Percentiles rank a stretch among this genome's conserved stretches.
These are phyloP conservation scores for Dothistroma pini DNA, from an alignment of 2,329 filamentous ascomycete species.

Conservation along the genomic window DNA sequence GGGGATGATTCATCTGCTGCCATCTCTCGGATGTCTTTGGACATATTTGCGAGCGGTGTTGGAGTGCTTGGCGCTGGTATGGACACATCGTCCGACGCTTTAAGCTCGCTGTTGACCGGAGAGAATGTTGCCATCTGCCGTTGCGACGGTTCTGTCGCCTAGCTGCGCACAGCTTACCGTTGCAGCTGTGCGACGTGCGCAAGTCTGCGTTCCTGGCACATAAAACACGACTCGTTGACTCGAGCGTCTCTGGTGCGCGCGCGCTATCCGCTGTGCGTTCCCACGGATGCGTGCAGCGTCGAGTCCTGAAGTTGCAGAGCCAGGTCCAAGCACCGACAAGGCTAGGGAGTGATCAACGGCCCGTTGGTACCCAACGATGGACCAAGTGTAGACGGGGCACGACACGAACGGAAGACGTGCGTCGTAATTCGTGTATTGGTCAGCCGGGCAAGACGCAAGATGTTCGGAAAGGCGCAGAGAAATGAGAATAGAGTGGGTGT, in stretches of 20 bases:
- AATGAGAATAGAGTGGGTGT: constrained; percentile 12
- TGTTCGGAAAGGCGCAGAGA: constrained; percentile 17
- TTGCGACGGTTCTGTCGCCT: constrained; percentile 6
- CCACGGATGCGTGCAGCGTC: background rate
- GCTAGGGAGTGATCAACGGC: constrained; percentile 16
- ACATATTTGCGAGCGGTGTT: constrained; percentile 42
- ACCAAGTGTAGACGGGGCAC: constrained; percentile 16
- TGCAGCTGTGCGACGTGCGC: constrained; percentile 20
- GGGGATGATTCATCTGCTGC: constrained; percentile 43
- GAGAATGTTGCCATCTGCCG: constrained; percentile 41
- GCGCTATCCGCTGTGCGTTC: background rate
- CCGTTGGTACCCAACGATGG: constrained; percentile 11
- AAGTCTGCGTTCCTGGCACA: background rate
- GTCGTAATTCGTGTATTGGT: constrained; percentile 15
- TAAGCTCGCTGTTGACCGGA: constrained; percentile 20
- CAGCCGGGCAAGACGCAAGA: constrained; percentile 12
- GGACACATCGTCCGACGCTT: constrained; percentile 40
- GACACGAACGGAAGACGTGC: constrained; percentile 18
- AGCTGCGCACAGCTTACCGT: constrained; percentile 19
- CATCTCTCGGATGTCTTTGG: constrained; percentile 34
- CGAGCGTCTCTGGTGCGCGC: background rate
- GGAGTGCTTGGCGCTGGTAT: constrained; percentile 57
- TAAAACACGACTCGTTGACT: background rate
- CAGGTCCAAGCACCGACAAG: constrained; percentile 9
- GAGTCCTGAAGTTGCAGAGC: constrained; percentile 1